Conservation (phyloP, 2,329 filamentous ascomycete species). For the Verticillium nubilum region DNA sequence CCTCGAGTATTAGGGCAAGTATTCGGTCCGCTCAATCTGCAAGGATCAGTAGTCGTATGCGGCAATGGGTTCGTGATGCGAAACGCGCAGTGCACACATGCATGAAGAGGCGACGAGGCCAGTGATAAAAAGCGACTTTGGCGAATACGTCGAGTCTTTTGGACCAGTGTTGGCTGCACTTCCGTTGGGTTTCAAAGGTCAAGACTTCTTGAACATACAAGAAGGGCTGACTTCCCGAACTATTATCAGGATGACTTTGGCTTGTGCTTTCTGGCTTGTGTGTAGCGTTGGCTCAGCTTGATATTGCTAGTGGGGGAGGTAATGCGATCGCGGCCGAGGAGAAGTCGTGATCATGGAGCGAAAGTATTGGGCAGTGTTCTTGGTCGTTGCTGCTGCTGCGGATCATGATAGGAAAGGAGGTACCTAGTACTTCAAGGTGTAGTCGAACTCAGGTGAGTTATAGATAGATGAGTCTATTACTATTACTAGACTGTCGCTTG, state of each 20-base stretch:
- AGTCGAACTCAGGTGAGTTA: background rate
- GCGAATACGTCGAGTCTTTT: background rate
- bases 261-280: background rate
- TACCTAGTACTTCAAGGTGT: background rate
- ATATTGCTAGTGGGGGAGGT: background rate
- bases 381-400: background rate
- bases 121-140: too few species aligned
- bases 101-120: background rate
- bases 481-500: background rate
- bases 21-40: background rate
- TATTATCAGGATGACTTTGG: background rate
- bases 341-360: background rate
- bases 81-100: background rate
- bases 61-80: background rate
- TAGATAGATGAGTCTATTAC: background rate
- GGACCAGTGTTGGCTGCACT: background rate
- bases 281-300: background rate
- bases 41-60: background rate
- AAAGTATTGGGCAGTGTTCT: background rate
- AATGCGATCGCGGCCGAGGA: background rate
- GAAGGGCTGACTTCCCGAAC: background rate
- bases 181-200: background rate
- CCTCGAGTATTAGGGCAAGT: background rate
- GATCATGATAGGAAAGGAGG: background rate
- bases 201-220: background rate